A percentile compares a stretch with the other conserved stretches of the same genome.
Evolutionary conservation across 2,329 filamentous ascomycete genomes (phyloP).

Genomic region (Colletotrichum eleusines): DNA sequence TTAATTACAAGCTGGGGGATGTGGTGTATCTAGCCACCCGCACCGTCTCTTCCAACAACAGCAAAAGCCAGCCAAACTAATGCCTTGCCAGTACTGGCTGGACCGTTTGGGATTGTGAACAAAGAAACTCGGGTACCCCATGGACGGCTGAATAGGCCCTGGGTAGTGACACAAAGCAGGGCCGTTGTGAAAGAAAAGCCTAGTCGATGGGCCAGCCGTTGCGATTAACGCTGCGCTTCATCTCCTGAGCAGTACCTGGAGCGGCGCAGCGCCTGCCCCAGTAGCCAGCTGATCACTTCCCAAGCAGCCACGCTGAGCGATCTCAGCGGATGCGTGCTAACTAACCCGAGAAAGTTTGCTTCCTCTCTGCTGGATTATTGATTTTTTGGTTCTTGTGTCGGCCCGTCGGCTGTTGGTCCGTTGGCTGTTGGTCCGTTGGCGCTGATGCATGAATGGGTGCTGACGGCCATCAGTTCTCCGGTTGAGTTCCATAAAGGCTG

Average conservation of each 20-base stretch:
- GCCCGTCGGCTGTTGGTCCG: constrained; percentile 14
- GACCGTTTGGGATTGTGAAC: constrained; percentile 16
- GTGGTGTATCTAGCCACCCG: no score
- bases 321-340: constrained; percentile 7
- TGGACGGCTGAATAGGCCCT: not conserved
- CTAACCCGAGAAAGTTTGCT: constrained; percentile 14
- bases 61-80: not conserved
- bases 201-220: constrained; percentile 27
- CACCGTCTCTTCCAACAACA: no score
- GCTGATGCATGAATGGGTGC: not conserved
- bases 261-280: constrained; percentile 28
- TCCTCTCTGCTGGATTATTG: not conserved
- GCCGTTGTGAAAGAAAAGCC: constrained; percentile 23
- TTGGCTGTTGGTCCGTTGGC: constrained; percentile 8
- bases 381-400: constrained; percentile 7
- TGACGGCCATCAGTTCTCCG: not conserved
- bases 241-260: constrained; percentile 3
- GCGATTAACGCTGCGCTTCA: constrained; percentile 30
- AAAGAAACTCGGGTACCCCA: constrained; percentile 24
- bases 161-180: constrained; percentile 4
- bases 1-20: not conserved
- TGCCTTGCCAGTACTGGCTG: not conserved
- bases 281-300: constrained; percentile 25
- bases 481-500: not conserved
- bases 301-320: constrained; percentile 10